phyloP scores from a whole-genome alignment of 352 stramenopile species.

The Aphanomyces stellatus region DNA sequence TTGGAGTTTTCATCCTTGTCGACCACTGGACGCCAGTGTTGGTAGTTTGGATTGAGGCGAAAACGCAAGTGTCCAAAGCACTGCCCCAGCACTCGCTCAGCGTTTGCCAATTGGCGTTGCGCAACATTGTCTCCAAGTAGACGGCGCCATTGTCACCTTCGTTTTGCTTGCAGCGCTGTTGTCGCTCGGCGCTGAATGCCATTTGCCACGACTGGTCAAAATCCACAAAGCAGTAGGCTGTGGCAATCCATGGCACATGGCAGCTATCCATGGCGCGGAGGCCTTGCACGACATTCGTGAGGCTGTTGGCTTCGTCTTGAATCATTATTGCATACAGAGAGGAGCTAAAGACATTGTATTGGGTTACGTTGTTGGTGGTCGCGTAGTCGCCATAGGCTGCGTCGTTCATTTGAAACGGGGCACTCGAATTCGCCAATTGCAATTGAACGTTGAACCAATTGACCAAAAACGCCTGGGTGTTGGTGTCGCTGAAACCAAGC shows the following conservation, averaged over 20 bases:
- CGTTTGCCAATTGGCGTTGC: background rate
- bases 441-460: constrained; percentile 8
- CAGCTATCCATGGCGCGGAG: background rate
- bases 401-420: background rate
- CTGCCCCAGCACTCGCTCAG: background rate
- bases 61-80: background rate
- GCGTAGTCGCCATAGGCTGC: background rate
- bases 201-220: no score
- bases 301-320: constrained; percentile 9
- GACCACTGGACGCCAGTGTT: background rate
- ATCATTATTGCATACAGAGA: background rate
- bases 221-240: no score
- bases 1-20: background rate
- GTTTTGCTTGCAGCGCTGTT: no score
- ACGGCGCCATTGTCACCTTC: no score
- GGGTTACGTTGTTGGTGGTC: background rate
- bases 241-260: no score
- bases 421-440: background rate
- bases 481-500: background rate
- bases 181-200: no score
- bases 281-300: background rate
- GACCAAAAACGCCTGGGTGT: background rate
- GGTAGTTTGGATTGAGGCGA: no score
- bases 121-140: no score
- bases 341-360: background rate